These are phyloP conservation scores for Sextonia rubra DNA, from an alignment of 164 flowering plant genomes.

Conservation along the genomic window DNA sequence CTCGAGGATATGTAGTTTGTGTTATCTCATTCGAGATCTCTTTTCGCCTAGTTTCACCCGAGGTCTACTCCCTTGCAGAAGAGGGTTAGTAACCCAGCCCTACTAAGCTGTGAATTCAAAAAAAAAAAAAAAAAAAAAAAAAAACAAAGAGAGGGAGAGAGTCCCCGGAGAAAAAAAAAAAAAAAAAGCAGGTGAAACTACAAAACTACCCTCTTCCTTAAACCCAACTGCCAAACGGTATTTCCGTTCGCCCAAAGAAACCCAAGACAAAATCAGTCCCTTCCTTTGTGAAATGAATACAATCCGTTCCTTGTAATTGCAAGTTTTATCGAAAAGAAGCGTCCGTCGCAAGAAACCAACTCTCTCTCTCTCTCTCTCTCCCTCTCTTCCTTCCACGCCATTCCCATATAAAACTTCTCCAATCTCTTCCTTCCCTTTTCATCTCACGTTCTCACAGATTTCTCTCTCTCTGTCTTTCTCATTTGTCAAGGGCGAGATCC, in stretches of 20 bases:
- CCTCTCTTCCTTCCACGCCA: constrained; percentile 6
- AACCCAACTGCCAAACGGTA: constrained; percentile 12
- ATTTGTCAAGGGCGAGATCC: constrained; percentile 9
- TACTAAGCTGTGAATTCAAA: too few relatives aligned
- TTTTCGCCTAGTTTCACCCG: too few relatives aligned
- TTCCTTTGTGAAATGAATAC: background rate
- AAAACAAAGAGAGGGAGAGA: too few relatives aligned
- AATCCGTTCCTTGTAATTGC: background rate
- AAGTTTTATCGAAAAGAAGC: constrained; percentile 12
- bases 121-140: too few relatives aligned
- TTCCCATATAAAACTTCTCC: background rate
- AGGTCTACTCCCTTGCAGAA: too few relatives aligned
- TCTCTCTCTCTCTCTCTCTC: background rate
- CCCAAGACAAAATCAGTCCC: background rate
- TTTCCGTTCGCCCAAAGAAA: background rate
- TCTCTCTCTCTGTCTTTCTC: constrained; percentile 7
- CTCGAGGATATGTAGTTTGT: too few relatives aligned
- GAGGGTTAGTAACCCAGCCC: too few relatives aligned
- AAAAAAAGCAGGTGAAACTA: too few relatives aligned
- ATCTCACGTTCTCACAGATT: constrained; percentile 26
- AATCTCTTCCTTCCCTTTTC: constrained; percentile 10
- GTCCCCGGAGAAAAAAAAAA: too few relatives aligned
- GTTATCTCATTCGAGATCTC: too few relatives aligned
- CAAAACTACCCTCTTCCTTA: background rate
- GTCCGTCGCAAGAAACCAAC: constrained; percentile 34